Conservation (phyloP, 768 basidiomycete genomes). For the Austroboletus eburneus region DNA sequence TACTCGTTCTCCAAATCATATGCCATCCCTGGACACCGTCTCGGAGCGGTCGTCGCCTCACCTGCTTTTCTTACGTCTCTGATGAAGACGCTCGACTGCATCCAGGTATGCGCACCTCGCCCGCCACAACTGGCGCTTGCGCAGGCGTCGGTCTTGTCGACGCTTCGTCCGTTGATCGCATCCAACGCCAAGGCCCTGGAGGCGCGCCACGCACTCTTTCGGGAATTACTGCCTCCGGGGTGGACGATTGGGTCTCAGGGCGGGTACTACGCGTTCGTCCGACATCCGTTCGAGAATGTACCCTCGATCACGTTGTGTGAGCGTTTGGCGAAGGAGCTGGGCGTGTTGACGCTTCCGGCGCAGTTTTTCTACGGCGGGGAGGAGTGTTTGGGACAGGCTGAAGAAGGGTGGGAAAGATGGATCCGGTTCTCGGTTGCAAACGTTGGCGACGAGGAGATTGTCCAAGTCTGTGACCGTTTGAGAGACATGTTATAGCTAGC, state of each 20-base stretch:
- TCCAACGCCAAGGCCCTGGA: conserved; percentile 46
- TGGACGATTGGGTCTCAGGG: conserved; percentile 68
- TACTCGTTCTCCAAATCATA: conserved; percentile 83
- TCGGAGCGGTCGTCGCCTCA: conserved; percentile 67
- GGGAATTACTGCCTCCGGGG: conserved; percentile 37
- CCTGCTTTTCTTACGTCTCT: conserved; percentile 46
- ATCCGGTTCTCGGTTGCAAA: conserved; percentile 80
- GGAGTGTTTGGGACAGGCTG: not conserved
- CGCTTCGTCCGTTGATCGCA: conserved; percentile 50
- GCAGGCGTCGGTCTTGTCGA: conserved; percentile 45
- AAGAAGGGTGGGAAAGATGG: conserved; percentile 53
- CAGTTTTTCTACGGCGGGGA: conserved; percentile 47
- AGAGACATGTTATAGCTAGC: too few relatives aligned
- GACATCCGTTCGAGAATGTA: conserved; percentile 51
- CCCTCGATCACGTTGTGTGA: conserved; percentile 51
- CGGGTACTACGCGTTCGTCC: conserved; percentile 77
- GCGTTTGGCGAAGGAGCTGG: conserved; percentile 55
- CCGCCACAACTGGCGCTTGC: conserved; percentile 66
- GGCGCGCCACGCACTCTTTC: conserved; percentile 56
- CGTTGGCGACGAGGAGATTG: conserved; percentile 59
- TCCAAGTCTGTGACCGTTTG: conserved; percentile 49
- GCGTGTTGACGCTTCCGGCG: conserved; percentile 65
- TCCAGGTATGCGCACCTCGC: conserved; percentile 78
- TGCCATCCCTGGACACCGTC: conserved; percentile 76
- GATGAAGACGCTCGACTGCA: conserved; percentile 65